Evolutionary conservation across 31 red algal genomes (phyloP).

Genomic region (Porphyra umbilicalis): DNA sequence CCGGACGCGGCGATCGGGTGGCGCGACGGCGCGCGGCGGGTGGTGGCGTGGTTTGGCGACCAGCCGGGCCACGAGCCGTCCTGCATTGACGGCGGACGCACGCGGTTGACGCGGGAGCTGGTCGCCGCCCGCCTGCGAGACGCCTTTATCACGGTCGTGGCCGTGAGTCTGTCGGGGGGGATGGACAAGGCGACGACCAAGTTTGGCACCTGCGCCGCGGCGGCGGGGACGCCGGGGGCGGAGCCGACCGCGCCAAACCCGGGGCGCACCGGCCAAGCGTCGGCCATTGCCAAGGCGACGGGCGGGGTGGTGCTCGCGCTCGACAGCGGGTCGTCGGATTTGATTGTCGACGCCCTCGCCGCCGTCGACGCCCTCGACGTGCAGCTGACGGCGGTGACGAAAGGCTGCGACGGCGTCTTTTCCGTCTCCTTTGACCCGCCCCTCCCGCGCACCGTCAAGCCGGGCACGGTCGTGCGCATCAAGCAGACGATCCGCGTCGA

Average conservation of each 20-base stretch:
- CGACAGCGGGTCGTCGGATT: background rate
- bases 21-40: constrained; percentile 14
- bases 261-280: background rate
- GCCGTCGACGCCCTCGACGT: constrained; percentile 1
- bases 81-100: constrained; percentile 4
- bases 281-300: background rate
- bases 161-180: constrained; percentile 11
- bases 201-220: background rate
- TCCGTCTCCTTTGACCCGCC: constrained; percentile 1
- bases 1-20: constrained; percentile 7
- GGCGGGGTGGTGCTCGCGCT: background rate
- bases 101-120: constrained; percentile 5
- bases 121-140: constrained; percentile 3
- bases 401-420: constrained; percentile 10
- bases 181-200: background rate
- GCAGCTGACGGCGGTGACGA: constrained; percentile 1
- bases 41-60: constrained; percentile 40
- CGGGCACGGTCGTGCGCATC: background rate
- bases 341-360: background rate
- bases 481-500: background rate
- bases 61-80: constrained; percentile 34
- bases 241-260: background rate
- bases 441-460: constrained; percentile 3
- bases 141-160: constrained; percentile 13
- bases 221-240: background rate